Base-by-base conservation (phyloP, 1,284 basidiomycete genomes). In the Meripilus lineatus region DNA sequence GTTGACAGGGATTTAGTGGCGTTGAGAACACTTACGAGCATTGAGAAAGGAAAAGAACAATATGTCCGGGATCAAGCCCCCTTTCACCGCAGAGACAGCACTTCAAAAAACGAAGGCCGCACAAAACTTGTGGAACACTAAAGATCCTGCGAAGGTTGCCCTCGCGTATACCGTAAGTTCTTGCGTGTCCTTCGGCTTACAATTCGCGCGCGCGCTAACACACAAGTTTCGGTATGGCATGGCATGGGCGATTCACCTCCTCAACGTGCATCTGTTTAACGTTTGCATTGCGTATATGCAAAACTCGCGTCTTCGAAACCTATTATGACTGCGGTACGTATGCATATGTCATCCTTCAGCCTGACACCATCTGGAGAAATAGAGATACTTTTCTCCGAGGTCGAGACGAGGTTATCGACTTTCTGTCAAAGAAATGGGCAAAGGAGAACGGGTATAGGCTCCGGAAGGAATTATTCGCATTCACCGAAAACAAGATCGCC, bases 311-410 rank as follows among this genome's bases (percentile, higher is more conserved):
- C n/a, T n/a, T n/a, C n/a, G n/a, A n/a, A n/a, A n/a, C n/a, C n/a
- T n/a, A n/a, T n/a, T n/a, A n/a, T n/a, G n/a, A n/a, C n/a, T n/a
- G n/a, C n/a, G n/a, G n/a, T n/a, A n/a, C n/a, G n/a, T n/a, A n/a
- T n/a, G n/a, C n/a, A n/a, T n/a, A n/a, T n/a, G 8, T 39, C 18
- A 22, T n/a, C 14, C 11, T n/a, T 15, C 42, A 62, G 59, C 55
- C 57, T 15, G 72, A 79, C 54, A 74, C 69, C 3, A 63, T 75
- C 52, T 81, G 79, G 80, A 66, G 81, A 21, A 84, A 84, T 61
- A 65, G 81, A 32, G 72, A 72, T 51, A 45, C 58, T 14, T 84
- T 83, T 58, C 54, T 75, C 46, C 52, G 55, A 22, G 80, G 79
- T 0, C 67, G 67, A 25, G 64, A 64, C 3, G 68, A 69, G 40